Percentiles rank a stretch among this genome's conserved stretches.
Conservation (phyloP, 441 rosid species). For the Bocquillonia castaneifolia region DNA sequence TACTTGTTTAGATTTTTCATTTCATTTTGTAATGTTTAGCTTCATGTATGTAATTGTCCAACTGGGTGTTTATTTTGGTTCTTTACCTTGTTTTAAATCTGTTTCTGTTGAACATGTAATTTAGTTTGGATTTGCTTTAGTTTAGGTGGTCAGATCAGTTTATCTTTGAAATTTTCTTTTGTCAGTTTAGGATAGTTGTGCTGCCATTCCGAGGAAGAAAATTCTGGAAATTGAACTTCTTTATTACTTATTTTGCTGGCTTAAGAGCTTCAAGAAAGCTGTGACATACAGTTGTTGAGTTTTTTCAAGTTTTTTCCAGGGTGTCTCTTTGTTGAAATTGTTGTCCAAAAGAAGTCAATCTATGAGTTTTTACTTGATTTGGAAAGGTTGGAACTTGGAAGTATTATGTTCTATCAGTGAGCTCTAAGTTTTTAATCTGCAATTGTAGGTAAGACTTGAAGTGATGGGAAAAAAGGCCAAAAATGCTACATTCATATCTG, state of each 20-base stretch:
- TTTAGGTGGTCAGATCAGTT: too few relatives aligned
- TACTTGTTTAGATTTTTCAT: background rate
- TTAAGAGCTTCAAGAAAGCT: background rate
- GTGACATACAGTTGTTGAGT: too few relatives aligned
- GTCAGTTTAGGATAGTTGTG: too few relatives aligned
- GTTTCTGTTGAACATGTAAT: background rate
- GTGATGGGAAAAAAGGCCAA: conserved; percentile 96
- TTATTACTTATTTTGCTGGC: background rate
- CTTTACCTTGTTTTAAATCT: background rate
- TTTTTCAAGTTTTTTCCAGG: too few relatives aligned
- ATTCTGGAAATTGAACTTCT: background rate
- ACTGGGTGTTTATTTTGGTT: too few relatives aligned
- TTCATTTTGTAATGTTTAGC: background rate
- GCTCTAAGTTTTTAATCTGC: conserved; percentile 5
- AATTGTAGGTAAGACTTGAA: conserved; percentile 75
- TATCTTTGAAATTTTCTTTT: too few relatives aligned
- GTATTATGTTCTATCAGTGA: too few relatives aligned
- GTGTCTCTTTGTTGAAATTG: background rate
- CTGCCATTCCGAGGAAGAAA: conserved; percentile 1
- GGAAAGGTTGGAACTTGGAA: too few relatives aligned
- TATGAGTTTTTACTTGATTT: background rate
- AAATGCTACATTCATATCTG: conserved; percentile 78
- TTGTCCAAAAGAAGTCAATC: background rate
- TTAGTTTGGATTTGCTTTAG: too few relatives aligned
- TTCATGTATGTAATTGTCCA: conserved; percentile 5